phyloP scores from a whole-genome alignment of 495 filamentous ascomycete genomes.

The Bathelium albidoporum region DNA sequence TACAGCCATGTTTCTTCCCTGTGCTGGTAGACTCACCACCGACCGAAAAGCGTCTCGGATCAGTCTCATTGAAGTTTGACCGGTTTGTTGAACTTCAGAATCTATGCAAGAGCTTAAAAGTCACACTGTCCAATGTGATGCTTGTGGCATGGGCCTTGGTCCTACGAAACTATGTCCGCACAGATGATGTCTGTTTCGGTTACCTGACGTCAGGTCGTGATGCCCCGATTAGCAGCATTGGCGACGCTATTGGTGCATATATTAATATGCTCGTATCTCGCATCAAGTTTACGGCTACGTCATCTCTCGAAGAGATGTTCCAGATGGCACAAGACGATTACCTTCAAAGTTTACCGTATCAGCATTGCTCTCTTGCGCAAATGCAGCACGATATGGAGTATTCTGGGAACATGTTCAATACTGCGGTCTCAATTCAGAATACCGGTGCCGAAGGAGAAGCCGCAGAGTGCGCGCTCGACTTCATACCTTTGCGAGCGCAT shows the following conservation, averaged over 20 bases:
- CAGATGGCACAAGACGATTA: conserved; percentile 19
- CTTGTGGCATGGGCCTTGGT: conserved; percentile 46
- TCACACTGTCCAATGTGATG: conserved; percentile 45
- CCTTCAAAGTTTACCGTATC: conserved; percentile 19
- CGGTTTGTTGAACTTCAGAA: conserved; percentile 23
- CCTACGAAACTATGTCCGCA: conserved; percentile 39
- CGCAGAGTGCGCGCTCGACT: conserved; percentile 8
- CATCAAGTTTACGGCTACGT: conserved; percentile 26
- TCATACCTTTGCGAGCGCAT: conserved; percentile 13
- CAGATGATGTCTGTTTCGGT: conserved; percentile 44
- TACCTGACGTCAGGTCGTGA: conserved; percentile 47
- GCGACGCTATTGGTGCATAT: conserved; percentile 42
- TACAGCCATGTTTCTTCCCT: conserved; percentile 21
- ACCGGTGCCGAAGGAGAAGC: conserved; percentile 7
- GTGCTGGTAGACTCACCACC: conserved; percentile 6
- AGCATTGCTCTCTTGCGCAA: conserved; percentile 21
- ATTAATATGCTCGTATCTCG: conserved; percentile 47
- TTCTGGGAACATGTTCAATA: conserved; percentile 22
- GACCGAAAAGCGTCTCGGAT: not conserved
- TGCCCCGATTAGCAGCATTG: conserved; percentile 34
- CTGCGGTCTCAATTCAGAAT: conserved; percentile 20
- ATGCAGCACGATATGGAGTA: conserved; percentile 21
- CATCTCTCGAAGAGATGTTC: conserved; percentile 12
- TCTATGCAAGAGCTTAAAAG: conserved; percentile 37
- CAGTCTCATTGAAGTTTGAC: conserved; percentile 4